Conservation (phyloP, 805 yeast species). For the Vanderwaltozyma polyspora region DNA sequence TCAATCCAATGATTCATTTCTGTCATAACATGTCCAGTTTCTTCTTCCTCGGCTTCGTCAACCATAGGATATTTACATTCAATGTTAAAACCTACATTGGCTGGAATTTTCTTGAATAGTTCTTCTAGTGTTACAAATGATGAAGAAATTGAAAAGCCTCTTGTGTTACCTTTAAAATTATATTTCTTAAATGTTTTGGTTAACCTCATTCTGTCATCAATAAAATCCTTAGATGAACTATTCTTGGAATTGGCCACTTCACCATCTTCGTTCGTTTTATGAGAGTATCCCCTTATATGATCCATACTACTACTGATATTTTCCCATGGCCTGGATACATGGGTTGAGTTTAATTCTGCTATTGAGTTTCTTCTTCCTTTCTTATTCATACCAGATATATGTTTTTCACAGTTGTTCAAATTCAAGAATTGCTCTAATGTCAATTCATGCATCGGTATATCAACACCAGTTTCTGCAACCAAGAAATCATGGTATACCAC, state of each 20-base stretch:
- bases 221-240: background rate
- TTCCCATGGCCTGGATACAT: background rate
- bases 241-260: slow-evolving; percentile 2
- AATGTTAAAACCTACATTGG: slow-evolving; percentile 81
- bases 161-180: slow-evolving; percentile 83
- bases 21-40: slow-evolving; percentile 72
- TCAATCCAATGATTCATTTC: slow-evolving; percentile 85
- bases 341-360: slow-evolving; percentile 14
- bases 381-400: slow-evolving; percentile 1
- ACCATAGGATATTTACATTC: slow-evolving; percentile 94
- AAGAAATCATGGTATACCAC: slow-evolving; percentile 91
- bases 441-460: slow-evolving; percentile 88
- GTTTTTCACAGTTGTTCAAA: slow-evolving; percentile 27
- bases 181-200: slow-evolving; percentile 83
- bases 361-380: slow-evolving; percentile 22
- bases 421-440: slow-evolving; percentile 81
- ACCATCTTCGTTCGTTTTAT: background rate
- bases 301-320: too few species aligned
- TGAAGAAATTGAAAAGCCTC: slow-evolving; percentile 85
- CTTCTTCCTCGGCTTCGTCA: slow-evolving; percentile 82
- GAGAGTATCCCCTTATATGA: background rate
- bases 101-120: slow-evolving; percentile 70
- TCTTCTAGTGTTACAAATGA: slow-evolving; percentile 83
- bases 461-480: slow-evolving; percentile 92
- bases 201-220: slow-evolving; percentile 56